A percentile compares a stretch with the other conserved stretches of the same genome.
phyloP scores from a whole-genome alignment of 306 rosid genomes.

The Quillaja saponaria region DNA sequence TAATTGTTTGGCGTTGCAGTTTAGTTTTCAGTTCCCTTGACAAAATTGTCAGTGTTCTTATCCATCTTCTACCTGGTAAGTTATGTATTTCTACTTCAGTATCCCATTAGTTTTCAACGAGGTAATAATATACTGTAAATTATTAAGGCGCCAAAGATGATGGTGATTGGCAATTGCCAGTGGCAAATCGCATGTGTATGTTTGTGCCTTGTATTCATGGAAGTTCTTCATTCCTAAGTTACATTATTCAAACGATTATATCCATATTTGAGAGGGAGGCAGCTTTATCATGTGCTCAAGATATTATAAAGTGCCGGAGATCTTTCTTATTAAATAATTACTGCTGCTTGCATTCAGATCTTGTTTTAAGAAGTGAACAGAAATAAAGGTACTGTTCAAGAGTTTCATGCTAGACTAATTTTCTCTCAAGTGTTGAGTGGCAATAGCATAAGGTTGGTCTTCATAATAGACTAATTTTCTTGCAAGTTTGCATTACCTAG shows the following conservation, averaged over 20 bases:
- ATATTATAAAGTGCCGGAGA: slow-evolving; percentile 3
- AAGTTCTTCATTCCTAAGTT: not conserved
- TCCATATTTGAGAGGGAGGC: no score
- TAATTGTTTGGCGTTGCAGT: slow-evolving; percentile 98
- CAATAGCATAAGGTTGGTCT: not conserved
- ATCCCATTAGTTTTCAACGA: not conserved
- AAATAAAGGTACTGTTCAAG: slow-evolving; percentile 7
- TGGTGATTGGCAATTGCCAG: not conserved
- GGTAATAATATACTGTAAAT: not conserved
- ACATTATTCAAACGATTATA: slow-evolving; percentile 1
- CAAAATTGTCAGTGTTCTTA: slow-evolving; percentile 90
- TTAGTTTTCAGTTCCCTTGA: slow-evolving; percentile 90
- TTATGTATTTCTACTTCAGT: slow-evolving; percentile 9
- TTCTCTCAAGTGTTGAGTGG: slow-evolving; percentile 4
- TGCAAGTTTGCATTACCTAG: not conserved
- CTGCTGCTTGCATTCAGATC: slow-evolving; percentile 2
- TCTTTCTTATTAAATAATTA: slow-evolving; percentile 1
- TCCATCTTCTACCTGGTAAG: slow-evolving; percentile 92
- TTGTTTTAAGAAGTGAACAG: not conserved
- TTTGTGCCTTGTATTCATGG: slow-evolving; percentile 1
- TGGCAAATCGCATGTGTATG: not conserved
- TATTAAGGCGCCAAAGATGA: not conserved
- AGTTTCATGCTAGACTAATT: slow-evolving; percentile 24
- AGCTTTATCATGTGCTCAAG: not conserved
- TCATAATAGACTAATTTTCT: not conserved